These are phyloP conservation scores for Xerocomus nothofagi DNA, from an alignment of 1,284 basidiomycete genomes.

Conservation along the genomic window DNA sequence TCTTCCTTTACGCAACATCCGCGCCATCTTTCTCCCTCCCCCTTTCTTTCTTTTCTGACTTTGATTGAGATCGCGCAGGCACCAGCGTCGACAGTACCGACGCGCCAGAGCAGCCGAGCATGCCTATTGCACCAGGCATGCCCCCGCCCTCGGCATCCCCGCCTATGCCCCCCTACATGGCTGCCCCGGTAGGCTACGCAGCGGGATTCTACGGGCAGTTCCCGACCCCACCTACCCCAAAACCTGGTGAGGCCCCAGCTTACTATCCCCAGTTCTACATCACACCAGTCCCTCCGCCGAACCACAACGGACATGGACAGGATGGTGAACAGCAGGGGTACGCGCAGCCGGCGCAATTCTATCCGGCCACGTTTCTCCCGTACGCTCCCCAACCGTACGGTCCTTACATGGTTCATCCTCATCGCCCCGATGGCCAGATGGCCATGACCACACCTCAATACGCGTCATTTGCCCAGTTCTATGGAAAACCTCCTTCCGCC, in stretches of 20 bases:
- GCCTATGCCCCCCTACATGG: conserved; percentile 47
- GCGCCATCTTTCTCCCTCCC: conserved; percentile 2
- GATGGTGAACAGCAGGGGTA: conserved; percentile 49
- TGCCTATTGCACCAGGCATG: conserved; percentile 44
- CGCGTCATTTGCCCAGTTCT: conserved; percentile 38
- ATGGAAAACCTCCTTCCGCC: conserved; percentile 36
- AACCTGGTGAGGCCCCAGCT: conserved; percentile 51
- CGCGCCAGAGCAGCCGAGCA: conserved; percentile 44
- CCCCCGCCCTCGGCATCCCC: conserved; percentile 44
- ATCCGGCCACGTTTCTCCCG: conserved; percentile 50
- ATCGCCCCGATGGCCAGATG: conserved; percentile 44
- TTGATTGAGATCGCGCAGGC: conserved; percentile 54
- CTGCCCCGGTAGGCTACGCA: conserved; percentile 42
- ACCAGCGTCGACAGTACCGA: conserved; percentile 52
- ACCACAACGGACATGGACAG: conserved; percentile 42
- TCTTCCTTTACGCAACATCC: conserved; percentile 19
- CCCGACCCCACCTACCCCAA: conserved; percentile 45
- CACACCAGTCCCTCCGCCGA: conserved; percentile 43
- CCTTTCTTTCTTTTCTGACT: conserved; percentile 37
- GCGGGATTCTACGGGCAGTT: conserved; percentile 52
- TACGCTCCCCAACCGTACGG: conserved; percentile 49
- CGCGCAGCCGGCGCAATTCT: conserved; percentile 46
- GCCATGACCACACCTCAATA: conserved; percentile 37
- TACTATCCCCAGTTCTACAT: conserved; percentile 53
- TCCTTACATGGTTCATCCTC: conserved; percentile 48